These are phyloP conservation scores for Lasiodiplodia gonubiensis DNA, from an alignment of 2,329 filamentous ascomycete species.

Conservation along the genomic window DNA sequence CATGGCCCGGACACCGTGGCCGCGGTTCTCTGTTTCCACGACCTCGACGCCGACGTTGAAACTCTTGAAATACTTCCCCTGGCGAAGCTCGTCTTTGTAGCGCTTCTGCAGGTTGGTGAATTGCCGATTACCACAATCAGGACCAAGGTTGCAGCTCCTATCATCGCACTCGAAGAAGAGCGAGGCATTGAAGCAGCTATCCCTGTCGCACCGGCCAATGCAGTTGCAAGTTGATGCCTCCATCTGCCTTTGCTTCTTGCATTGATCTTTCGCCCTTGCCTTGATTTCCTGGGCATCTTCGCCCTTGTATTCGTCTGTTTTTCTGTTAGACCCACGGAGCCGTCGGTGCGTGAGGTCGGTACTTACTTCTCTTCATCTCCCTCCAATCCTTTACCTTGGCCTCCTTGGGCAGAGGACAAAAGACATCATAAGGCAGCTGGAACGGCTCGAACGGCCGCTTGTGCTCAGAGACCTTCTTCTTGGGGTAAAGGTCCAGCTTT, in stretches of 20 bases:
- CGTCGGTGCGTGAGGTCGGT: not conserved
- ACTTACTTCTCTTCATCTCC: slow-evolving; percentile 71
- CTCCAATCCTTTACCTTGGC: slow-evolving; percentile 93
- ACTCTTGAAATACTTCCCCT: slow-evolving; percentile 65
- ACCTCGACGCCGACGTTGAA: slow-evolving; percentile 95
- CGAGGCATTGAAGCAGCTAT: slow-evolving; percentile 90
- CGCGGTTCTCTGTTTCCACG: slow-evolving; percentile 85
- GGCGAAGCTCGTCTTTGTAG: slow-evolving; percentile 23
- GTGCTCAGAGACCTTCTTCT: slow-evolving; percentile 24
- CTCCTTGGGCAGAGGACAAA: slow-evolving; percentile 83
- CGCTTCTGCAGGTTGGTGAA: slow-evolving; percentile 75
- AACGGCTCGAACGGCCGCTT: slow-evolving; percentile 27
- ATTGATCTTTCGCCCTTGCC: slow-evolving; percentile 50
- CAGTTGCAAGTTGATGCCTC: slow-evolving; percentile 70
- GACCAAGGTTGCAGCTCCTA: slow-evolving; percentile 81
- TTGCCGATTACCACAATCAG: slow-evolving; percentile 84
- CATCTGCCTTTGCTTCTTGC: slow-evolving; percentile 78
- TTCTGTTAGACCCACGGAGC: not conserved
- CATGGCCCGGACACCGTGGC: slow-evolving; percentile 90
- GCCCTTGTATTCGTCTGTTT: slow-evolving; percentile 29
- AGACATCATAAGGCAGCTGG: slow-evolving; percentile 86
- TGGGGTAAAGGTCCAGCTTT: slow-evolving; percentile 65
- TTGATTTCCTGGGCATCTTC: slow-evolving; percentile 36
- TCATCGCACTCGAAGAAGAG: slow-evolving; percentile 98
- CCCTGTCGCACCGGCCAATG: slow-evolving; percentile 60